Base-by-base conservation (phyloP, 192 early-diverging fungal species). In the Oehlia diaphana region DNA sequence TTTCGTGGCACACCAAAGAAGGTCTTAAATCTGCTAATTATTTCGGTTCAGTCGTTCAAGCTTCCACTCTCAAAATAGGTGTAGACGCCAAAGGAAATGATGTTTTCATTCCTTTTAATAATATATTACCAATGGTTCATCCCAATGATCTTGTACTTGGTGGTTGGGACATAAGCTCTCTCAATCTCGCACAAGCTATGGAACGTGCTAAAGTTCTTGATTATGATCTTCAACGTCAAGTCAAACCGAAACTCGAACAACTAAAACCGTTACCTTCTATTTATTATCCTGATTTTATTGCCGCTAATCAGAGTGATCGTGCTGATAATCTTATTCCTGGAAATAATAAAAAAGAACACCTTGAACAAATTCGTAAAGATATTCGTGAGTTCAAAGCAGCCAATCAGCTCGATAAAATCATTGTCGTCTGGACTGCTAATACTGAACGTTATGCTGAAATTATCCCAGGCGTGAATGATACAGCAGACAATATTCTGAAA, bases 231-330 rank as follows among this genome's bases (percentile, higher is more conserved):
- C 98, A 98, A 90, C 93, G 95, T 77, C 95, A 95, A 86, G 89
- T 99, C 79, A 82, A 86, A 74, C 90, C 93, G 69, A 92, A 96
- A 83, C 91, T 99, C 88, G 84, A 87, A 44, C 80, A 84, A 72
- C 86, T 98, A 79, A 92, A 93, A 83, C 98, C 98, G 37, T 86
- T 99, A 81, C 95, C 97, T 37, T 96, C 95, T 68, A 93, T 98
- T 77, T 99, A 99, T 93, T 99, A 96, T 88, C 98, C 98, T 28
- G 96, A 98, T 87, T 99, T 96, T 82, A 98, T 99, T 82, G 98
- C 98, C 58, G 96, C 96, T 78, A 99, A 99, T 90, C 98, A 99
- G 88, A 92, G 90, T 76, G 97, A 96, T 80, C 93, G 98, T 74
- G 98, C 98, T 64, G 92, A 99, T 88, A 97, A 99, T 86, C 84